Percentiles rank a stretch among this genome's conserved stretches.
These are phyloP conservation scores for Tubosaeta sp. DNA, from an alignment of 768 basidiomycete species.

Conservation along the genomic window DNA sequence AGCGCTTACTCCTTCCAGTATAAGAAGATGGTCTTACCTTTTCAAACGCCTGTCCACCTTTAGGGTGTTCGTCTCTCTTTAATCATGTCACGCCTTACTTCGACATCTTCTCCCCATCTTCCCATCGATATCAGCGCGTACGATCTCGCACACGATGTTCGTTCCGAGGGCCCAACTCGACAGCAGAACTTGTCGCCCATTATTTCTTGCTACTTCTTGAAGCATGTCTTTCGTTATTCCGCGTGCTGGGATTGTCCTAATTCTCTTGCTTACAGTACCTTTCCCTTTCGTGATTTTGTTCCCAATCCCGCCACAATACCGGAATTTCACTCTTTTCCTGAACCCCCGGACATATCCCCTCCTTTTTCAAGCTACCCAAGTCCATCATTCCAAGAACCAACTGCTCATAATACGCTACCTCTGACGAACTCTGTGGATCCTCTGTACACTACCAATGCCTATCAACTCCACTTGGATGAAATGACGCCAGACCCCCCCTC, in stretches of 20 bases:
- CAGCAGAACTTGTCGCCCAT: background rate
- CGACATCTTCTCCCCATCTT: background rate
- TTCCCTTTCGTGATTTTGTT: background rate
- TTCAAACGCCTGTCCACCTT: background rate
- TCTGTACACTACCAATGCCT: background rate
- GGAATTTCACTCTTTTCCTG: background rate
- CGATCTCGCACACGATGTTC: background rate
- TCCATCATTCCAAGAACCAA: background rate
- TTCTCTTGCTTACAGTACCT: background rate
- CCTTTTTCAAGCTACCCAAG: background rate
- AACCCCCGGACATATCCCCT: background rate
- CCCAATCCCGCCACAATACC: background rate
- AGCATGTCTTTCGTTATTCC: slow-evolving; percentile 3
- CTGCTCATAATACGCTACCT: background rate
- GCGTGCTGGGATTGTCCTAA: background rate
- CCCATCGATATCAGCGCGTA: background rate
- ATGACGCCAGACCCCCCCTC: background rate
- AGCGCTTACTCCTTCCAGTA: background rate
- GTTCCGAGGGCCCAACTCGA: background rate
- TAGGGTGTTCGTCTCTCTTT: background rate
- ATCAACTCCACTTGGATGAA: background rate
- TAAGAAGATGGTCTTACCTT: background rate
- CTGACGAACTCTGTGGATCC: background rate
- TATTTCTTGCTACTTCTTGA: background rate
- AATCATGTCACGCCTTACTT: background rate